A percentile compares a stretch with the other conserved stretches of the same genome.
Evolutionary conservation across 345 rosid species (phyloP).

Genomic region (Pistacia atlantica): DNA sequence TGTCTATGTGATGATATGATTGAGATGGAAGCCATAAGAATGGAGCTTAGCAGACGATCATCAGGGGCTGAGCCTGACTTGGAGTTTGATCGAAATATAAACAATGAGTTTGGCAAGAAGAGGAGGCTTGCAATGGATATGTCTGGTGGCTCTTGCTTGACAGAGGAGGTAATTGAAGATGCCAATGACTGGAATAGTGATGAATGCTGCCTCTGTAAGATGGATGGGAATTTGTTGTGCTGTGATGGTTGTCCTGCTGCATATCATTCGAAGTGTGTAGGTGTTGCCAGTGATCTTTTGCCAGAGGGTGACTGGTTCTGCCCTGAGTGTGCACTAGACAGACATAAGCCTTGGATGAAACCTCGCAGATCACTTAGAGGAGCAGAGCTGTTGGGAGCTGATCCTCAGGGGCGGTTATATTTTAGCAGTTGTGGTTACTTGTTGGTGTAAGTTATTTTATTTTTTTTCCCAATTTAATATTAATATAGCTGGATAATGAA

Average conservation of each 20-base stretch:
- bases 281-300: slow-evolving; percentile 75
- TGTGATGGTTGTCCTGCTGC: slow-evolving; percentile 99
- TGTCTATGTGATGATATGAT: slow-evolving; percentile 81
- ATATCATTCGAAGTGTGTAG: slow-evolving; percentile 94
- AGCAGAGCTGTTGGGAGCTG: slow-evolving; percentile 83
- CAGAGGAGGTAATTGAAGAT: slow-evolving; percentile 58
- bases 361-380: slow-evolving; percentile 69
- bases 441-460: slow-evolving; percentile 79
- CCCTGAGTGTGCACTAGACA: slow-evolving; percentile 85
- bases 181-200: slow-evolving; percentile 81
- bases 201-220: slow-evolving; percentile 92
- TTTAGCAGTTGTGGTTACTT: slow-evolving; percentile 83
- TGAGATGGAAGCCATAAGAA: slow-evolving; percentile 71
- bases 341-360: slow-evolving; percentile 55
- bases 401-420: slow-evolving; percentile 73
- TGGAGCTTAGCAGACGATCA: slow-evolving; percentile 75
- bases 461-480: background rate
- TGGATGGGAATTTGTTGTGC: slow-evolving; percentile 93
- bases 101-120: slow-evolving; percentile 54
- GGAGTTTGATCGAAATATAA: slow-evolving; percentile 59
- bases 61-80: slow-evolving; percentile 61
- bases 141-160: slow-evolving; percentile 47
- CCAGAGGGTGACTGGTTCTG: slow-evolving; percentile 98
- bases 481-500: background rate
- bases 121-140: slow-evolving; percentile 48